phyloP scores from a whole-genome alignment of 2,329 filamentous ascomycete species.

The Hirsutella rhossiliensis region DNA sequence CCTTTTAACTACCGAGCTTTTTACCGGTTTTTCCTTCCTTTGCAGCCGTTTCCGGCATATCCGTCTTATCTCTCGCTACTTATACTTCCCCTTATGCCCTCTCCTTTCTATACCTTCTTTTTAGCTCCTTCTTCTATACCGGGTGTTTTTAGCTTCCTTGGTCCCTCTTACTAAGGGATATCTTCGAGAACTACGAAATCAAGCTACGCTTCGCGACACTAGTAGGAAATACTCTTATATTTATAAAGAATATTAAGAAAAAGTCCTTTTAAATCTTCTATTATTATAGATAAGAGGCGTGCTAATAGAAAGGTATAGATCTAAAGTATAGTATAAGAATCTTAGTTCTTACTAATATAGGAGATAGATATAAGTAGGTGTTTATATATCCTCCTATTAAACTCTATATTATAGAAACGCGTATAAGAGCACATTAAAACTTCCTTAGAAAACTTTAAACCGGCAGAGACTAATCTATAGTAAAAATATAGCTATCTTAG shows the following conservation, averaged over 20 bases:
- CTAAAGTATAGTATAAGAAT: conserved; percentile 8
- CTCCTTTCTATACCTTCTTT: too few species aligned
- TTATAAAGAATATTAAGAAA: neutral
- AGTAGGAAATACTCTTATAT: neutral
- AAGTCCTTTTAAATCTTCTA: neutral
- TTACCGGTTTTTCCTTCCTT: too few species aligned
- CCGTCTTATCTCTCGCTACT: too few species aligned
- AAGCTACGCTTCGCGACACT: too few species aligned
- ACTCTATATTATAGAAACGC: neutral
- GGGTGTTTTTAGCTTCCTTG: too few species aligned
- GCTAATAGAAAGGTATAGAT: conserved; percentile 8
- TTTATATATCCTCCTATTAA: neutral
- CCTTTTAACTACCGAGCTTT: too few species aligned
- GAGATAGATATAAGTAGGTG: conserved; percentile 3
- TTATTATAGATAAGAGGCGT: conserved; percentile 6
- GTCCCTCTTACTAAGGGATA: too few species aligned
- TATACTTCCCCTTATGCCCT: too few species aligned
- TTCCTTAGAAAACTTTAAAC: neutral
- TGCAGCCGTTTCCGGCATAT: too few species aligned
- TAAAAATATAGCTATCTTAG: conserved; percentile 7
- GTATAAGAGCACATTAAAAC: neutral
- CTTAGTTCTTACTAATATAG: conserved; percentile 7
- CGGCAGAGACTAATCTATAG: conserved; percentile 11
- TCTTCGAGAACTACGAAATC: too few species aligned
- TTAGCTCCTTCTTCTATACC: too few species aligned